Percentiles rank a stretch among this genome's conserved stretches.
phyloP scores from a whole-genome alignment of 495 filamentous ascomycete species.

The Terfezia claveryi region DNA sequence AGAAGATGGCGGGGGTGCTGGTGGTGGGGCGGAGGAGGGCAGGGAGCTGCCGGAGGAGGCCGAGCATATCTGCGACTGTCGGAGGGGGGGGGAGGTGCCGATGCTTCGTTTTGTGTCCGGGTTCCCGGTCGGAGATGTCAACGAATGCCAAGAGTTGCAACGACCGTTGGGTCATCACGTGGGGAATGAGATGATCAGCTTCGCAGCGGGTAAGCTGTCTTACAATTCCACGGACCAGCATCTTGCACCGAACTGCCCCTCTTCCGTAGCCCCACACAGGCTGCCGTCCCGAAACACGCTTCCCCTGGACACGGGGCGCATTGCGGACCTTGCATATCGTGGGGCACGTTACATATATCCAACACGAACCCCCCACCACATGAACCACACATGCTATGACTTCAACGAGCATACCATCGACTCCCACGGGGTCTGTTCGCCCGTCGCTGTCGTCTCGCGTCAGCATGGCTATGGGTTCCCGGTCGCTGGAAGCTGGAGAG shows the following conservation, averaged over 20 bases:
- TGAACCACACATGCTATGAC: background rate
- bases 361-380: background rate
- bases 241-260: no score
- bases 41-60: slow-evolving; percentile 1
- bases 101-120: background rate
- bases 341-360: no score
- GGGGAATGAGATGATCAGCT: no score
- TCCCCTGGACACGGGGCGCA: no score
- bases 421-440: background rate
- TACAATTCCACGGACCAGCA: no score
- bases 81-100: background rate
- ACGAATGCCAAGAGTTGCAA: no score
- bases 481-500: slow-evolving; percentile 24
- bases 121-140: background rate
- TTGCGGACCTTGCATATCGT: no score
- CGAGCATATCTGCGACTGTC: background rate
- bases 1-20: background rate
- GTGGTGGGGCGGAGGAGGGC: background rate
- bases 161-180: no score
- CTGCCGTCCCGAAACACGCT: no score
- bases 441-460: background rate
- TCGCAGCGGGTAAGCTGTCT: no score
- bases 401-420: background rate
- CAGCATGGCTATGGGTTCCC: background rate
- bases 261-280: no score